A percentile compares a stretch with the other conserved stretches of the same genome.
These are phyloP conservation scores for Emericellopsis terricola DNA, from an alignment of 495 filamentous ascomycete genomes.

Conservation along the genomic window DNA sequence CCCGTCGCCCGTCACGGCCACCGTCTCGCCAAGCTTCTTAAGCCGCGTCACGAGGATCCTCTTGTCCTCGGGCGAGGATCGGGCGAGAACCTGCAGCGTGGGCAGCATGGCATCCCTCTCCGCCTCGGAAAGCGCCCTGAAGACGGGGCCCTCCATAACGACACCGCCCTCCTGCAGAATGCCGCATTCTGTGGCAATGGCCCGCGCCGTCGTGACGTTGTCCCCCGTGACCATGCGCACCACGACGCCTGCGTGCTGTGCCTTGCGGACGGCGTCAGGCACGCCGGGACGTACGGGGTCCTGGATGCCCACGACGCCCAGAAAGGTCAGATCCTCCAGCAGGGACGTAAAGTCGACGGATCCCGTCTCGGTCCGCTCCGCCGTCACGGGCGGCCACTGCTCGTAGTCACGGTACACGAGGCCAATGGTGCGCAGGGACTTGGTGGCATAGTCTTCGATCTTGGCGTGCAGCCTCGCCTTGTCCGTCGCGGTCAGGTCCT, in stretches of 20 bases:
- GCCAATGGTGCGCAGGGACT: slow-evolving; percentile 75
- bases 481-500: slow-evolving; percentile 42
- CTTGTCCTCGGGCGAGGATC: slow-evolving; percentile 81
- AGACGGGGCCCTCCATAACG: slow-evolving; percentile 70
- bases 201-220: slow-evolving; percentile 63
- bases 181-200: slow-evolving; percentile 70
- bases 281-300: slow-evolving; percentile 76
- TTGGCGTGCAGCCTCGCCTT: slow-evolving; percentile 36
- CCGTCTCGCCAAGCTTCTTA: slow-evolving; percentile 59
- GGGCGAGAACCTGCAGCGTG: slow-evolving; percentile 62
- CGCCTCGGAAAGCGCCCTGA: slow-evolving; percentile 53
- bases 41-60: slow-evolving; percentile 58
- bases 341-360: slow-evolving; percentile 43
- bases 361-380: slow-evolving; percentile 21
- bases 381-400: slow-evolving; percentile 56
- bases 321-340: slow-evolving; percentile 62
- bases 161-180: slow-evolving; percentile 58
- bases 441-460: slow-evolving; percentile 61
- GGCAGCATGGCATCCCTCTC: slow-evolving; percentile 60
- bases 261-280: slow-evolving; percentile 51
- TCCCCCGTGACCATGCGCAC: slow-evolving; percentile 89
- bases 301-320: slow-evolving; percentile 73
- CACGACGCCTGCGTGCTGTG: slow-evolving; percentile 60
- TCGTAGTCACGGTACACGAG: slow-evolving; percentile 79
- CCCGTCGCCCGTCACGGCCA: slow-evolving; percentile 76